Conservation (phyloP, 192 early-diverging fungal genomes). For the Podochytrium sp. region DNA sequence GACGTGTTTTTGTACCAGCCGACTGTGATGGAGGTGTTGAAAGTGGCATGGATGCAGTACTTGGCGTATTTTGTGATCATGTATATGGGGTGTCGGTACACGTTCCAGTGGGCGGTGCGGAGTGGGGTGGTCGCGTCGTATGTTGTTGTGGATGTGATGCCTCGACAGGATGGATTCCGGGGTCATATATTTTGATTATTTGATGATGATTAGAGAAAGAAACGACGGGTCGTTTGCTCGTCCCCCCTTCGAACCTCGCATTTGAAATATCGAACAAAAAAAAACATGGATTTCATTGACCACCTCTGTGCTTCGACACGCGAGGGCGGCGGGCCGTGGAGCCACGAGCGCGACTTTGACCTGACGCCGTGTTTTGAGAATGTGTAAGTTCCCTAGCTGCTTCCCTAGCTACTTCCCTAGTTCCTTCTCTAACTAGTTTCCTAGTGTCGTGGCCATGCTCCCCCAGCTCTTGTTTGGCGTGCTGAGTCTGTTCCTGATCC, state of each 20-base stretch:
- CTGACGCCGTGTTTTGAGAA: conserved; percentile 58
- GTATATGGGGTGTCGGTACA: conserved; percentile 15
- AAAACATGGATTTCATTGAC: neutral
- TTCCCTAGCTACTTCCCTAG: neutral
- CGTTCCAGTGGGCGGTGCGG: conserved; percentile 24
- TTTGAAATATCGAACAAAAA: neutral
- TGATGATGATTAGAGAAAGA: too few species aligned
- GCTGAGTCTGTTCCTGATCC: too few species aligned
- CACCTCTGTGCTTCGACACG: conserved; percentile 4
- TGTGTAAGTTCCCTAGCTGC: conserved; percentile 29
- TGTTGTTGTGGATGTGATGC: conserved; percentile 35
- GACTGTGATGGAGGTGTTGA: conserved; percentile 37
- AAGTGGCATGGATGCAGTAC: conserved; percentile 48
- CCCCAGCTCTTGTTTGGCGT: neutral
- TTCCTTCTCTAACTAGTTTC: conserved; percentile 9
- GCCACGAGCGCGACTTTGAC: conserved; percentile 41
- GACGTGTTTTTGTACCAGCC: conserved; percentile 37
- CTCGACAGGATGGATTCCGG: conserved; percentile 22
- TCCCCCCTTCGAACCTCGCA: neutral
- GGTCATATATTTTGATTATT: conserved; percentile 21
- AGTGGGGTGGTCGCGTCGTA: conserved; percentile 34
- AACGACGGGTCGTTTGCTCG: too few species aligned
- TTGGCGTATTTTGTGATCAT: conserved; percentile 39
- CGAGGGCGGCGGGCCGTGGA: conserved; percentile 49
- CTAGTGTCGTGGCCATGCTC: neutral